Conservation (phyloP, 2,329 filamentous ascomycete genomes). For the Talaromyces marneffei region DNA sequence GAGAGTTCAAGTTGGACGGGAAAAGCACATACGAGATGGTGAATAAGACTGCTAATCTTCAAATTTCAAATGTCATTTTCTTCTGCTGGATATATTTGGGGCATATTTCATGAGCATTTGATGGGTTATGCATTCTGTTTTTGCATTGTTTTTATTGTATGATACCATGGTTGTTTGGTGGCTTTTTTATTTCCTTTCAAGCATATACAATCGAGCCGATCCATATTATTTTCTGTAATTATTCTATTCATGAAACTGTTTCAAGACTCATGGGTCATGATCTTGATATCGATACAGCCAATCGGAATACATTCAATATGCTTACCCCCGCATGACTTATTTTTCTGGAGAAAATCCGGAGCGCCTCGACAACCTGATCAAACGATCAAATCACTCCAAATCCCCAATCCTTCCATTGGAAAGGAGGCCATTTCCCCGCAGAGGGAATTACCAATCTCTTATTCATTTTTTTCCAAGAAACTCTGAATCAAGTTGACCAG, state of each 20-base stretch:
- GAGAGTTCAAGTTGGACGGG: background rate
- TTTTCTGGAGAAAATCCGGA: conserved; percentile 1
- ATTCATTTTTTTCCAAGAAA: background rate
- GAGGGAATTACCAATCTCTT: background rate
- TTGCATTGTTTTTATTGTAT: background rate
- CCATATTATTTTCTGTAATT: background rate
- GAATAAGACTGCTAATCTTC: no score
- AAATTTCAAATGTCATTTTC: no score
- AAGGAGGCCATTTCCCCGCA: background rate
- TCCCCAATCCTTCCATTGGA: background rate
- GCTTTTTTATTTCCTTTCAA: background rate
- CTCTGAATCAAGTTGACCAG: background rate
- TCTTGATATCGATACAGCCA: background rate
- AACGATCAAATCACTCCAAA: background rate
- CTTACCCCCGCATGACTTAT: background rate
- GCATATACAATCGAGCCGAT: background rate
- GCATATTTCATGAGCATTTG: background rate
- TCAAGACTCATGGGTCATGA: background rate
- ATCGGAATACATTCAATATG: background rate
- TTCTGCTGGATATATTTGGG: conserved; percentile 2
- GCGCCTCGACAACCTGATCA: background rate
- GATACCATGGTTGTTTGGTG: conserved; percentile 1
- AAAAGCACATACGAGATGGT: background rate
- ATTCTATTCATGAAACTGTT: background rate
- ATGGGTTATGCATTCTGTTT: background rate